Evolutionary conservation across 306 rosid genomes (phyloP), one percentile per base, ranked within the genome.

Genomic region (Crataegus laevigata): DNA sequence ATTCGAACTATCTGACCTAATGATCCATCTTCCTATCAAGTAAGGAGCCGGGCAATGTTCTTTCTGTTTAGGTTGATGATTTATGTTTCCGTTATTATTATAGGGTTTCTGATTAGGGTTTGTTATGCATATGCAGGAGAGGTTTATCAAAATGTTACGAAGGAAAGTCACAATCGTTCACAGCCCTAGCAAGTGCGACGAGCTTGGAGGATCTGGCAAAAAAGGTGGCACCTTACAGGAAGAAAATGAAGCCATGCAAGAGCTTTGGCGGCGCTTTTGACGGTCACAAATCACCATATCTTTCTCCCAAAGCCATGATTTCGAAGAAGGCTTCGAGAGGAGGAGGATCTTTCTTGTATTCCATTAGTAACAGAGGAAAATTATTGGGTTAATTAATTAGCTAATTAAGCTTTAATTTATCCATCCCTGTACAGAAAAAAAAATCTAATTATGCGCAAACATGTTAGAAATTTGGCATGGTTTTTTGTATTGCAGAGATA

Each of bases 1-100:
- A 3, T 88, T 63, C 79, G 91, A 89, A 57, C 55, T 94, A 47
- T 83, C 96, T 22, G 96, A 90, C 57, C 96, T 94, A 79, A 84
- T 92, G 93, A 77, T 71, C 45, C 88, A 90, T 69, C 97, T 94
- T 13, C 99, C 99, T 11, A 77, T 94, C 2, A 92, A 90, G 99
- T 61, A 68, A 34, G 63, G 7, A 76, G 0, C 5, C 24, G 61
- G 45, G 19, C 26, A 11, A 9, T 57, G 12, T 4, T 25, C 17
- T 50, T 70, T 42, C 11, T 59, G 11, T 54, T 60, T 54, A 4
- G 36, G 19, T 64, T 68, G 60, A 29, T 54, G 73, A 54, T 61
- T 14, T 25, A 38, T 24, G n/a, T 11, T 62, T 59, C 55, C 55
- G 45, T 36, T 36, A 51, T 85, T 43, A 75, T 3, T 63, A 62